A percentile compares a stretch with the other conserved stretches of the same genome.
These are phyloP conservation scores for Glycine tomentella DNA, from an alignment of 306 rosid genomes.

Conservation along the genomic window DNA sequence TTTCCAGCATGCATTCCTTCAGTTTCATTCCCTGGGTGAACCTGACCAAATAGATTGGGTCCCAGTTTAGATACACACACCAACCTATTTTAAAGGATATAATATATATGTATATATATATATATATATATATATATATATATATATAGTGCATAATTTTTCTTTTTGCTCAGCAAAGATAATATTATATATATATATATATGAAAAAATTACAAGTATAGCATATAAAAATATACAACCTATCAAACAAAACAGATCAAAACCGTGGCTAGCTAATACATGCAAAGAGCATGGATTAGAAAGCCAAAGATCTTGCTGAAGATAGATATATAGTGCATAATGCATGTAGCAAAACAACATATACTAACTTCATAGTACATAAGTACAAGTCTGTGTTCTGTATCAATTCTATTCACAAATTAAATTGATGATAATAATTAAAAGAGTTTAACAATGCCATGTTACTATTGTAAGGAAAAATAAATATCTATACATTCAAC, in stretches of 20 bases:
- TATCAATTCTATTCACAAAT: slow-evolving; percentile 30
- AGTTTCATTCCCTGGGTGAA: slow-evolving; percentile 69
- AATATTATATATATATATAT: too few species aligned
- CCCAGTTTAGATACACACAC: slow-evolving; percentile 35
- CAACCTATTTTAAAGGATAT: slow-evolving; percentile 34
- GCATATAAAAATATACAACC: too few species aligned
- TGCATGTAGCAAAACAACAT: not conserved
- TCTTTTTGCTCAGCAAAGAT: too few species aligned
- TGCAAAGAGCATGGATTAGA: too few species aligned
- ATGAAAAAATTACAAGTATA: too few species aligned
- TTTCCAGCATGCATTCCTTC: slow-evolving; percentile 50
- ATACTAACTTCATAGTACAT: not conserved
- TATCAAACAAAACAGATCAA: too few species aligned
- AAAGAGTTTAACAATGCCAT: slow-evolving; percentile 16
- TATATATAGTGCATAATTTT: too few species aligned
- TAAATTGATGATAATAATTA: slow-evolving; percentile 27
- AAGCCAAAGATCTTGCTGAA: too few species aligned
- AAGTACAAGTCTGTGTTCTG: slow-evolving; percentile 27
- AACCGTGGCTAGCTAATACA: too few species aligned
- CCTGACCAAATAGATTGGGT: slow-evolving; percentile 58
- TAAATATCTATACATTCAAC: not conserved
- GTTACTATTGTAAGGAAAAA: slow-evolving; percentile 21
- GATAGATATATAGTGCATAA: slow-evolving; percentile 7
- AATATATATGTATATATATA: too few species aligned
- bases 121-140: too few species aligned